phyloP scores from a whole-genome alignment of 2,329 filamentous ascomycete species.

The Apiospora hydei region DNA sequence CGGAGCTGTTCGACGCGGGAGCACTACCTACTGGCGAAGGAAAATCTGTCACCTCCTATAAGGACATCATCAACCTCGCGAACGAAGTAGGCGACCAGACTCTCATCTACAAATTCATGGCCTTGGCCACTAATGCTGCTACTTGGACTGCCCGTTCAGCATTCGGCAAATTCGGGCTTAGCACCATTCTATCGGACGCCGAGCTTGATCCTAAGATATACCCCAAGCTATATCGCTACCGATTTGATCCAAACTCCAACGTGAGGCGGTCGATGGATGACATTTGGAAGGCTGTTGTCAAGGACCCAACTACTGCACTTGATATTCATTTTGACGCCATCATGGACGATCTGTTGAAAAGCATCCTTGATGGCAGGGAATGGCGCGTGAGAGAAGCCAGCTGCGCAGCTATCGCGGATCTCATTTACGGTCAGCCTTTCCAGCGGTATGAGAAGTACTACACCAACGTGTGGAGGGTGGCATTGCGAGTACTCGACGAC shows the following conservation, averaged over 20 bases:
- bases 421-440: conserved; percentile 82
- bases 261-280: conserved; percentile 96
- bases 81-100: conserved; percentile 95
- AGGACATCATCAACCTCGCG: conserved; percentile 95
- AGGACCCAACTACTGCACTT: conserved; percentile 79
- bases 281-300: conserved; percentile 96
- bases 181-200: conserved; percentile 89
- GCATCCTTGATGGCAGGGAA: conserved; percentile 81
- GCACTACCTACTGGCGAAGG: conserved; percentile 90
- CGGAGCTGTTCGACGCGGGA: conserved; percentile 91
- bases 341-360: conserved; percentile 84
- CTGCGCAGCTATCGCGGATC: conserved; percentile 86
- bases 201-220: conserved; percentile 92
- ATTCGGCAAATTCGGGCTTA: conserved; percentile 92
- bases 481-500: conserved; percentile 93
- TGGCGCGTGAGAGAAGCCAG: conserved; percentile 94
- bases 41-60: conserved; percentile 91
- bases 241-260: conserved; percentile 93
- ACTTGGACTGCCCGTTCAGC: conserved; percentile 98
- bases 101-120: conserved; percentile 99
- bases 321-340: conserved; percentile 87
- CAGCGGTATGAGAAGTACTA: conserved; percentile 84
- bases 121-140: conserved; percentile 90
- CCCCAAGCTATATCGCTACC: conserved; percentile 91
- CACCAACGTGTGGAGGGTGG: conserved; percentile 81